Evolutionary conservation across 768 basidiomycete genomes (phyloP).

Genomic region (Mycena albidolilacea): DNA sequence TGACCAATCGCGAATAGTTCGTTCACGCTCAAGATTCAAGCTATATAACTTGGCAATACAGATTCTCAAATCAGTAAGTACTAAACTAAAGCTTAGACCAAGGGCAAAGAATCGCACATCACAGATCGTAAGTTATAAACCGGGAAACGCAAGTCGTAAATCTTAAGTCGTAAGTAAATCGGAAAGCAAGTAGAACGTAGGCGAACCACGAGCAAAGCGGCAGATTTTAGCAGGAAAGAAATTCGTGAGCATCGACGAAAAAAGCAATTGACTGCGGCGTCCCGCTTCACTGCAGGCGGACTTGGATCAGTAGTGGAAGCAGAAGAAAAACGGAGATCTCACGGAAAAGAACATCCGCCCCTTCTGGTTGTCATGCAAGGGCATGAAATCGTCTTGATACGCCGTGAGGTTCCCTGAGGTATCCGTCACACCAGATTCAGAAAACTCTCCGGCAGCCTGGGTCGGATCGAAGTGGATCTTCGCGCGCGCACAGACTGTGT

Average conservation of each 20-base stretch:
- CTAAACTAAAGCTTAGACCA: too few relatives aligned
- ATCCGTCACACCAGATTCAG: constrained; percentile 50
- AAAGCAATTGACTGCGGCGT: background rate
- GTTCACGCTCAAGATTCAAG: too few relatives aligned
- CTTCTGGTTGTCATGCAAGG: constrained; percentile 55
- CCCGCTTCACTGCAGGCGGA: background rate
- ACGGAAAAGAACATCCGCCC: constrained; percentile 57
- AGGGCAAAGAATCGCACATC: background rate
- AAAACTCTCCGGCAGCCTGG: constrained; percentile 56
- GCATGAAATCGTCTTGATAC: constrained; percentile 67
- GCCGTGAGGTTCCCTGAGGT: constrained; percentile 57
- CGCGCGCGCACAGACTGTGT: constrained; percentile 78
- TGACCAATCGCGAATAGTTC: too few relatives aligned
- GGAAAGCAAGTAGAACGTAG: background rate
- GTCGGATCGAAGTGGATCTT: constrained; percentile 76
- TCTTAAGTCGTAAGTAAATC: background rate
- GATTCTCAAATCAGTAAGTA: too few relatives aligned
- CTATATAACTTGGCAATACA: too few relatives aligned
- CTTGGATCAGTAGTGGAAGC: background rate
- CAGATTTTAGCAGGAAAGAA: background rate
- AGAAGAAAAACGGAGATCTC: background rate
- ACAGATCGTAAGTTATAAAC: background rate
- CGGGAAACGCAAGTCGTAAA: background rate
- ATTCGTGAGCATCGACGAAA: background rate
- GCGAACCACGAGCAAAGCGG: background rate